Conservation (phyloP, 2,329 filamentous ascomycete species). For the Fusarium avenaceum region DNA sequence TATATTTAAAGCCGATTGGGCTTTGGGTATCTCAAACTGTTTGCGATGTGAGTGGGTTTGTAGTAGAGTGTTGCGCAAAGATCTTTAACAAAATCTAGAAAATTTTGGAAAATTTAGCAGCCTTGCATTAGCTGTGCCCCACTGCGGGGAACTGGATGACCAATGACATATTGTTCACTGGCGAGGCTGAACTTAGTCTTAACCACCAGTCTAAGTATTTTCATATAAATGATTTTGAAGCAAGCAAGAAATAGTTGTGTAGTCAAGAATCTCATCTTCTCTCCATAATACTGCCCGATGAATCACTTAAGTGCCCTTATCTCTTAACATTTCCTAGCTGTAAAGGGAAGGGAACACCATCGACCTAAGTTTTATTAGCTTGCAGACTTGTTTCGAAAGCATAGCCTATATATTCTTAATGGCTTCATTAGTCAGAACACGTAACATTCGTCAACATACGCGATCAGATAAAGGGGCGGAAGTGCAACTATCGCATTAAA, state of each 20-base stretch:
- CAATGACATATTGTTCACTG: constrained; percentile 8
- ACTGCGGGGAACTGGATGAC: constrained; percentile 39
- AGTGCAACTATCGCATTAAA: background rate
- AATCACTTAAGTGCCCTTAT: background rate
- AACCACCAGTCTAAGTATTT: background rate
- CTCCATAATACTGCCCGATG: background rate
- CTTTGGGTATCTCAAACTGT: constrained; percentile 36
- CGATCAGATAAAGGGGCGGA: background rate
- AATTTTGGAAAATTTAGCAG: constrained; percentile 47
- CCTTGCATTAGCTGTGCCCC: constrained; percentile 43
- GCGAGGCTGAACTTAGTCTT: constrained; percentile 43
- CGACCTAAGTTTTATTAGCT: background rate
- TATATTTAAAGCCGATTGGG: constrained; percentile 20
- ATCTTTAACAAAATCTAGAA: constrained; percentile 42
- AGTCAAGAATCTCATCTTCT: background rate
- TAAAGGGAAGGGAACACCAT: background rate
- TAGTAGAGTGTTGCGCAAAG: constrained; percentile 29
- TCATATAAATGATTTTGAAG: background rate
- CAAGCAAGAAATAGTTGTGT: background rate
- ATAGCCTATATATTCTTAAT: background rate
- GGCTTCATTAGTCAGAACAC: too few species aligned
- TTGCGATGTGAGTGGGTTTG: constrained; percentile 15
- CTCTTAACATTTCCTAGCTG: background rate
- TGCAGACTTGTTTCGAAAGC: background rate
- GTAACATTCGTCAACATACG: background rate